Evolutionary conservation across 192 early-diverging fungal genomes (phyloP).

Genomic region (Backusella morwellensis): DNA sequence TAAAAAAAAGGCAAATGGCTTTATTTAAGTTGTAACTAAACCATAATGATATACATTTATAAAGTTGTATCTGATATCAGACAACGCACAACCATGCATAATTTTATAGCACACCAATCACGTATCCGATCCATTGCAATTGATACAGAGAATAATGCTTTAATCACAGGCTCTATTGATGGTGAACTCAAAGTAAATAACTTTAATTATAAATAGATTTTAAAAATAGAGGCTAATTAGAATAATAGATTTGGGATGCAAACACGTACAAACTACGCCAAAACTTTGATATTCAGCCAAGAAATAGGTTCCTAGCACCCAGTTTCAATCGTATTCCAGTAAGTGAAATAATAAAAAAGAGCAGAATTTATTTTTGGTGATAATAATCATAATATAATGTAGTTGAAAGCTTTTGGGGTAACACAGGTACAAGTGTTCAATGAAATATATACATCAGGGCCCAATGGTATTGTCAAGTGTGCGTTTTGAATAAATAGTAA

Average conservation of each 20-base stretch:
- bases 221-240: neutral
- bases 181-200: constrained; percentile 62
- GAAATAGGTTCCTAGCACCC: constrained; percentile 48
- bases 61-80: constrained; percentile 72
- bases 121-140: constrained; percentile 62
- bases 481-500: constrained; percentile 1
- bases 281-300: constrained; percentile 42
- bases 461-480: constrained; percentile 51
- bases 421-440: constrained; percentile 57
- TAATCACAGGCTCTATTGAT: constrained; percentile 68
- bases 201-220: neutral
- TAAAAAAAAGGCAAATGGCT: neutral
- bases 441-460: constrained; percentile 59
- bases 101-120: constrained; percentile 65
- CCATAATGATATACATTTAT: too few species aligned
- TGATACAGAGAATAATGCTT: constrained; percentile 52
- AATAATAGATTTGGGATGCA: constrained; percentile 48
- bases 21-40: neutral
- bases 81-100: constrained; percentile 62
- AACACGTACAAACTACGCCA: constrained; percentile 44
- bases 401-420: constrained; percentile 61
- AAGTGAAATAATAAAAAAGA: constrained; percentile 10
- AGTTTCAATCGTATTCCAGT: constrained; percentile 50
- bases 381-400: neutral
- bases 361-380: neutral